Evolutionary conservation across 208 protist species (phyloP).

Genomic region (Trypanosoma caninum): DNA sequence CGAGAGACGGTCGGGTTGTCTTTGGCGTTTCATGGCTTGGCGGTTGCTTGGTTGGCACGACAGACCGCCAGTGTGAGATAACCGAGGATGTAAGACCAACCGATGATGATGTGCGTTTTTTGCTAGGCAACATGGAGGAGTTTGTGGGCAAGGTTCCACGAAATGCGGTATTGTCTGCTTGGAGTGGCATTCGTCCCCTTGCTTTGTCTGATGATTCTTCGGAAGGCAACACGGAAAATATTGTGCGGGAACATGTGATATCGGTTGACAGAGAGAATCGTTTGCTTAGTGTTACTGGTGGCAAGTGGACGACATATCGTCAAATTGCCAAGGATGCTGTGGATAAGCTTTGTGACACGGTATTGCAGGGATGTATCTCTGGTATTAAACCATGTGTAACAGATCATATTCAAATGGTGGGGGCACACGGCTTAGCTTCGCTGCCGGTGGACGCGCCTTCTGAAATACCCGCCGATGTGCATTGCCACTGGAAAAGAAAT

Average conservation of each 20-base stretch:
- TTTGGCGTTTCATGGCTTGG: slow-evolving; percentile 93
- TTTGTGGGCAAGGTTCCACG: slow-evolving; percentile 62
- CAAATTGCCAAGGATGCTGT: slow-evolving; percentile 92
- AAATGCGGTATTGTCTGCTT: slow-evolving; percentile 72
- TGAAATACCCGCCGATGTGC: slow-evolving; percentile 61
- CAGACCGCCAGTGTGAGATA: slow-evolving; percentile 74
- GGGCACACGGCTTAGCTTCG: slow-evolving; percentile 55
- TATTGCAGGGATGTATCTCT: slow-evolving; percentile 37
- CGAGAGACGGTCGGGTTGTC: slow-evolving; percentile 92
- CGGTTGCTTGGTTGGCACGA: slow-evolving; percentile 93
- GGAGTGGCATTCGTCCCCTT: slow-evolving; percentile 86
- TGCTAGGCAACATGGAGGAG: slow-evolving; percentile 66
- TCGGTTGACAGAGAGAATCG: slow-evolving; percentile 47
- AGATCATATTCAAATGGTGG: slow-evolving; percentile 63
- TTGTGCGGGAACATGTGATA: slow-evolving; percentile 93
- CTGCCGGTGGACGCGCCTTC: slow-evolving; percentile 21
- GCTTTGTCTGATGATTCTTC: slow-evolving; percentile 28
- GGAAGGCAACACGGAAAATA: slow-evolving; percentile 55
- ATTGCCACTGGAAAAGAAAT: slow-evolving; percentile 58
- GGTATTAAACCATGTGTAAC: slow-evolving; percentile 72
- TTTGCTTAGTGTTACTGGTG: slow-evolving; percentile 89
- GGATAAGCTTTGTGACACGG: slow-evolving; percentile 44
- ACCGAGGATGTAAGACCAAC: slow-evolving; percentile 55
- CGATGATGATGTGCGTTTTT: slow-evolving; percentile 81
- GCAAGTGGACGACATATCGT: slow-evolving; percentile 97